Evolutionary conservation across 495 filamentous ascomycete genomes (phyloP).

Genomic region (Eremomyces bilateralis): DNA sequence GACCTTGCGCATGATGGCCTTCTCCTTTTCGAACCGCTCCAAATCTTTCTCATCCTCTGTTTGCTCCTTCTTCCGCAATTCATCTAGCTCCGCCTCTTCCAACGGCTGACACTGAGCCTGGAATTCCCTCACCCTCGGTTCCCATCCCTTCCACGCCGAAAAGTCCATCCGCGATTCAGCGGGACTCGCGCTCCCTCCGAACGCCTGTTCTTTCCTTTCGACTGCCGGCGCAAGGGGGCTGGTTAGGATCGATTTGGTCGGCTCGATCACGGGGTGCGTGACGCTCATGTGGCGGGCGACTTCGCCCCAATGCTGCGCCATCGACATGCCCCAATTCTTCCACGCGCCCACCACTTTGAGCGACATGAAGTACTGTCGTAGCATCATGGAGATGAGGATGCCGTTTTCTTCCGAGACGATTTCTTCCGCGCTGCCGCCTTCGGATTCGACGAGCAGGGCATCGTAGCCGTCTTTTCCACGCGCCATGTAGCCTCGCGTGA

Average conservation of each 20-base stretch:
- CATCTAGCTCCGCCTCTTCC: conserved; percentile 6
- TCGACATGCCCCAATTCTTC: conserved; percentile 36
- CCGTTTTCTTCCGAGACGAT: conserved; percentile 70
- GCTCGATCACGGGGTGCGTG: conserved; percentile 2
- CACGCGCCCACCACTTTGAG: conserved; percentile 59
- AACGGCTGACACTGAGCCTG: conserved; percentile 4
- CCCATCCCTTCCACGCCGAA: too few species aligned
- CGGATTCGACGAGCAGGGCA: conserved; percentile 42
- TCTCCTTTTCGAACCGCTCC: conserved; percentile 11
- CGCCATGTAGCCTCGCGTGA: conserved; percentile 68
- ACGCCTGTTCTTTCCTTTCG: background rate
- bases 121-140: conserved; percentile 3
- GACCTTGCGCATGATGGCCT: conserved; percentile 26
- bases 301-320: conserved; percentile 37
- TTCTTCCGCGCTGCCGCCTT: conserved; percentile 53
- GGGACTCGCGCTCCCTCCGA: background rate
- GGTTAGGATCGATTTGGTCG: background rate
- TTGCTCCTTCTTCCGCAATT: conserved; percentile 3
- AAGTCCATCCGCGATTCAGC: background rate
- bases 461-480: conserved; percentile 71
- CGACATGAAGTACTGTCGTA: conserved; percentile 76
- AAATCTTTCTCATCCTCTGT: conserved; percentile 18
- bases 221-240: background rate
- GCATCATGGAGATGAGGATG: conserved; percentile 58
- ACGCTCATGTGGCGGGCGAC: conserved; percentile 33